Evolutionary conservation across 768 basidiomycete genomes (phyloP).

Genomic region (Symmetrospora coprosmae): DNA sequence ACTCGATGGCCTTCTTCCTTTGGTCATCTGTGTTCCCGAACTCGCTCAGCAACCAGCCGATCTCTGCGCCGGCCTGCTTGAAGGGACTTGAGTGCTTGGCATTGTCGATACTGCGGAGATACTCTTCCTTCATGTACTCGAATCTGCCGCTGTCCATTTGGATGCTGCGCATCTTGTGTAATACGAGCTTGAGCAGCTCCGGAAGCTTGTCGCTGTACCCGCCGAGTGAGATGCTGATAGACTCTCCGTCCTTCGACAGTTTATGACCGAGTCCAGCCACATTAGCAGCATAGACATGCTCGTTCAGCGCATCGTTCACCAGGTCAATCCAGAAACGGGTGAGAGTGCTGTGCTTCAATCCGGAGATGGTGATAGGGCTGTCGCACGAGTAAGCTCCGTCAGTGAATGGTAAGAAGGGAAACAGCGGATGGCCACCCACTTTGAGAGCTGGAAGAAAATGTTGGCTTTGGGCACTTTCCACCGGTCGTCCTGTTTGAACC

Average conservation of each 20-base stretch:
- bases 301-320: slow-evolving; percentile 69
- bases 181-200: not conserved
- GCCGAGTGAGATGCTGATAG: not conserved
- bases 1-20: not conserved
- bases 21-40: not conserved
- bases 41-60: not conserved
- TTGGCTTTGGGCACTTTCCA: slow-evolving; percentile 86
- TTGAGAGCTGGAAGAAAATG: slow-evolving; percentile 57
- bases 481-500: slow-evolving; percentile 89
- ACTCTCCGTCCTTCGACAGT: not conserved
- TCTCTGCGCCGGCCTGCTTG: not conserved
- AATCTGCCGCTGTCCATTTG: slow-evolving; percentile 51
- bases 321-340: slow-evolving; percentile 49
- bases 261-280: slow-evolving; percentile 53
- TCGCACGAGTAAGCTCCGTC: too few species aligned
- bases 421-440: slow-evolving; percentile 40
- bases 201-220: not conserved
- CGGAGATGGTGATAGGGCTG: slow-evolving; percentile 37
- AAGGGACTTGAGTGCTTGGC: slow-evolving; percentile 32
- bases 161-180: slow-evolving; percentile 8
- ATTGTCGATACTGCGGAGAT: slow-evolving; percentile 57
- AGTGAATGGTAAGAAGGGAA: not conserved
- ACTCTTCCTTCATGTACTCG: slow-evolving; percentile 68
- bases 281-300: slow-evolving; percentile 76
- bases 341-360: slow-evolving; percentile 47